A percentile compares a stretch with the other conserved stretches of the same genome.
phyloP scores from a whole-genome alignment of 306 rosid genomes.

The Casuarina cunninghamiana region DNA sequence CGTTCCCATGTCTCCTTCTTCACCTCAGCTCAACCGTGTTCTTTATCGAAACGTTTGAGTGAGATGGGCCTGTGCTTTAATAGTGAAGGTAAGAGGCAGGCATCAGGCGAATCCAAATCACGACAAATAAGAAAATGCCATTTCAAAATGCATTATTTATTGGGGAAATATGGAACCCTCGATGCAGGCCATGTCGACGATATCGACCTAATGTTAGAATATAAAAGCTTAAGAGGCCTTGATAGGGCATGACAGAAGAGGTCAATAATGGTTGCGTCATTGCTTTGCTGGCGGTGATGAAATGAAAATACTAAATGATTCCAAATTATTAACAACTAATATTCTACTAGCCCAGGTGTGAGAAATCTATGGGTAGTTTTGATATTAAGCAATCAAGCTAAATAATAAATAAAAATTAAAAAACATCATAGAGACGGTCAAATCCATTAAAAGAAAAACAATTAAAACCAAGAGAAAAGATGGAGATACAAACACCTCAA shows the following conservation, averaged over 20 bases:
- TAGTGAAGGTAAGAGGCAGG: constrained; percentile 9
- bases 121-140: constrained; percentile 37
- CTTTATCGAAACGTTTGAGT: constrained; percentile 26
- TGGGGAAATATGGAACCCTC: constrained; percentile 11
- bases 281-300: constrained; percentile 3
- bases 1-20: constrained; percentile 29
- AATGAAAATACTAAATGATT: background rate
- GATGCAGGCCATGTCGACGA: constrained; percentile 47
- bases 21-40: background rate
- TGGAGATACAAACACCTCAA: too few species aligned
- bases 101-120: constrained; percentile 8
- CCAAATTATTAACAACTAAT: background rate
- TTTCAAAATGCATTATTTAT: background rate
- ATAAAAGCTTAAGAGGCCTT: background rate
- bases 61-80: background rate
- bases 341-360: background rate
- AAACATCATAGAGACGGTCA: too few species aligned
- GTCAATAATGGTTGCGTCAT: constrained; percentile 8
- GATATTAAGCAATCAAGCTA: too few species aligned
- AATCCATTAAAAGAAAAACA: too few species aligned
- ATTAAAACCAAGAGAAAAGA: too few species aligned
- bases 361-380: background rate
- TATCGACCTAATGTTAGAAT: constrained; percentile 37
- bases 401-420: too few species aligned
- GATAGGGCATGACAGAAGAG: too few species aligned